Evolutionary conservation across 176 grass and related monocot genomes (phyloP), one percentile per base, ranked within the genome.

Genomic region (Pontederia crassipes): DNA sequence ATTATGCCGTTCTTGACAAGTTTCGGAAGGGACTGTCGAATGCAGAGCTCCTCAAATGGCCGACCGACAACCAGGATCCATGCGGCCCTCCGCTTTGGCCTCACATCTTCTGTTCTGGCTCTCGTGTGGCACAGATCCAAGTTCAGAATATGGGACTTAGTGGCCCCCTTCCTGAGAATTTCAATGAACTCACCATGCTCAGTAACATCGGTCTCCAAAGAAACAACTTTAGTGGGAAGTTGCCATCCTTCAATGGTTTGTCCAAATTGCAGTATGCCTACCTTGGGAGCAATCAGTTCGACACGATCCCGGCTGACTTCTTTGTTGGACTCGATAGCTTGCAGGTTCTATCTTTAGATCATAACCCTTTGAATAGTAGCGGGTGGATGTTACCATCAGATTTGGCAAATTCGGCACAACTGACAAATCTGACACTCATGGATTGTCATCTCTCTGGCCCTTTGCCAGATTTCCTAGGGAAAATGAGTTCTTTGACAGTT

Each of bases 1-100:
- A 98, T 79, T 81, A 74, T 5, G 61, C 81, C 0, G 75, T 88
- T 2, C 93, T 98, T 6, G 1, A 76, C 0, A 74, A 82, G 46
- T 56, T 98, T 13, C 76, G 73, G 1, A 55, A 67, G 58, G 63
- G 81, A 0, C 61, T 92, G 24, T 83, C 80, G 10, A 89, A 91
- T 60, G 54, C 76, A 5, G 74, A 79, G 0, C 17, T 68, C 8
- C 84, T 92, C 7, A 27, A 2, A 11, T 98, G 93, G 87, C 81
- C 81, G 1, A 60, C 63, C 2, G 12, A 51, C 74, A 18, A 10
- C 63, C 26, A 17, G 1, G 83, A 98, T 63, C 74, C 93, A 0
- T 98, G 93, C 67, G 75, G 55, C 6, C 17, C 17, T 1, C 79
- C 82, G 6, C 58, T 45, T 0, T 95, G 91, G 91, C 66, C 27